Evolutionary conservation across 495 filamentous ascomycete genomes (phyloP).

Genomic region (Lepraria neglecta): DNA sequence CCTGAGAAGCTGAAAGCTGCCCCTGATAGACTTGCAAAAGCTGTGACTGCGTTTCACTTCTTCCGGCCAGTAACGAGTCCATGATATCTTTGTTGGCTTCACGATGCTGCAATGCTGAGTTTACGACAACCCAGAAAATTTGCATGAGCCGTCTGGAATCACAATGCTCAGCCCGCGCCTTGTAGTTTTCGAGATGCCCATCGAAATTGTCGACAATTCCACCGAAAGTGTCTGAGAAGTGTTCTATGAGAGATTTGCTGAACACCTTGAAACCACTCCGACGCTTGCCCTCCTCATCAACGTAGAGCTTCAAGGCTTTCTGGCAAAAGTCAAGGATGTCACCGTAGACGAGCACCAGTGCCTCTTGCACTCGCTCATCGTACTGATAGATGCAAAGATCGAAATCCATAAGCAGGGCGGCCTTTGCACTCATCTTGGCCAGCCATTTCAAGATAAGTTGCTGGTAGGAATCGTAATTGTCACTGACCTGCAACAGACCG

Average conservation of each 20-base stretch:
- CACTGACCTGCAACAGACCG: constrained; percentile 5
- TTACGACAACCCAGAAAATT: constrained; percentile 3
- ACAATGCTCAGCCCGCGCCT: constrained; percentile 1
- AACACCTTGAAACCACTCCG: neutral
- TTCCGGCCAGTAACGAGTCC: neutral
- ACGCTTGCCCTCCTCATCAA: constrained; percentile 1
- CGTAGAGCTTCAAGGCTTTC: constrained; percentile 1
- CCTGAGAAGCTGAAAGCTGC: constrained; percentile 1
- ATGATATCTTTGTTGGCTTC: neutral
- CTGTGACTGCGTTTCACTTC: neutral
- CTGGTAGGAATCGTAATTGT: constrained; percentile 6
- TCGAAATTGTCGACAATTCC: constrained; percentile 2
- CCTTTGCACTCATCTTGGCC: constrained; percentile 3
- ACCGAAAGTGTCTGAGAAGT: constrained; percentile 1
- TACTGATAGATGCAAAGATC: constrained; percentile 9
- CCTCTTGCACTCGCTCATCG: constrained; percentile 3
- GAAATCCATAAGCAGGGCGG: neutral
- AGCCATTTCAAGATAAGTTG: constrained; percentile 5
- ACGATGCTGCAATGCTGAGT: constrained; percentile 1
- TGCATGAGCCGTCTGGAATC: constrained; percentile 6
- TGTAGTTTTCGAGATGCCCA: neutral
- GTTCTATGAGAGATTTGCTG: neutral
- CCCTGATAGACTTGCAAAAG: neutral
- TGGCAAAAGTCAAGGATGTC: constrained; percentile 10
- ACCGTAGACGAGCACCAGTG: neutral